These are phyloP conservation scores for Galerina marginata DNA, from an alignment of 768 basidiomycete species.

Conservation along the genomic window DNA sequence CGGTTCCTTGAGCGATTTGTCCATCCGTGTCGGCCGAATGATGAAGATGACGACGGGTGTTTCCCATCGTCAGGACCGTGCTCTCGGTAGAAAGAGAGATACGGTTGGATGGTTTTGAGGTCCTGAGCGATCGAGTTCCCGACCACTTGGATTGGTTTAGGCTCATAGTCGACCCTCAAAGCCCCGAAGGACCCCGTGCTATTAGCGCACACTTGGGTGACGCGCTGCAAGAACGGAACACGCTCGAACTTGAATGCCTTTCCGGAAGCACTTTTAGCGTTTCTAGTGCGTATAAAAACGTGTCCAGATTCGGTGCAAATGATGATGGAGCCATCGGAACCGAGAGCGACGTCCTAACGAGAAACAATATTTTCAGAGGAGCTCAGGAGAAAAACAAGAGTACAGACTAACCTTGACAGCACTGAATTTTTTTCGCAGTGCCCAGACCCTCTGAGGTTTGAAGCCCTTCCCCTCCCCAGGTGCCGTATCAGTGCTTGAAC, in stretches of 20 bases:
- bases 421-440: constrained; percentile 83
- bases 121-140: constrained; percentile 71
- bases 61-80: background rate
- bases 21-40: background rate
- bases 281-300: constrained; percentile 83
- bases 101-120: constrained; percentile 70
- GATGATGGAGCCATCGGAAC: constrained; percentile 85
- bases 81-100: constrained; percentile 37
- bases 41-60: background rate
- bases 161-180: constrained; percentile 73
- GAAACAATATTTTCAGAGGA: background rate
- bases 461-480: constrained; percentile 43
- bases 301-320: constrained; percentile 95
- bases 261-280: constrained; percentile 33
- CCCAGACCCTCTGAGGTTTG: constrained; percentile 92
- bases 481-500: constrained; percentile 34
- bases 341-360: constrained; percentile 83
- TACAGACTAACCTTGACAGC: constrained; percentile 65
- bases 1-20: background rate
- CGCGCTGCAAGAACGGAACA: constrained; percentile 84
- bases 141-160: constrained; percentile 54
- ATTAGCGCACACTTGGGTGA: constrained; percentile 82
- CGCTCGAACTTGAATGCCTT: constrained; percentile 81
- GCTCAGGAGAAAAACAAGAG: background rate
- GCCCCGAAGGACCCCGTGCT: constrained; percentile 90